A percentile compares a stretch with the other conserved stretches of the same genome.
phyloP scores from a whole-genome alignment of 345 rosid species.

The Combretum micranthum region DNA sequence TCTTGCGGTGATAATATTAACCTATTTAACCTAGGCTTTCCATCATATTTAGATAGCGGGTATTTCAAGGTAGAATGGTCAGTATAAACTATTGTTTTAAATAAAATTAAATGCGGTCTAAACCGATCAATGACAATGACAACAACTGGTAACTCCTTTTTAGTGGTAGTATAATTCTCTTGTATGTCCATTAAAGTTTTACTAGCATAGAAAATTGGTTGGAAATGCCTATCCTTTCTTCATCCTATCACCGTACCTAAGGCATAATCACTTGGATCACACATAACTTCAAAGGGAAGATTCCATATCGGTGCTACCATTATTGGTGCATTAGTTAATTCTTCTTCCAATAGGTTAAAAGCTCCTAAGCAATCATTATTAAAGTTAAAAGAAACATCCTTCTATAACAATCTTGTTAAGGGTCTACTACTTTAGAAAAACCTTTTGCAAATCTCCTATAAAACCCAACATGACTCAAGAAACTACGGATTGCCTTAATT shows the following conservation, averaged over 20 bases:
- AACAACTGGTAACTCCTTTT: slow-evolving; percentile 1
- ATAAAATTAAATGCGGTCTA: background rate
- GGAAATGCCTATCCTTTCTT: background rate
- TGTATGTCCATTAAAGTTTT: background rate
- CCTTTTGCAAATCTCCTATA: background rate
- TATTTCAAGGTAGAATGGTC: background rate
- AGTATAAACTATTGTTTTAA: background rate
- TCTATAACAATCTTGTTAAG: background rate
- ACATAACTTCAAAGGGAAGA: slow-evolving; percentile 3
- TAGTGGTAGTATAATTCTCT: slow-evolving; percentile 1
- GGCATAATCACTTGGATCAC: background rate
- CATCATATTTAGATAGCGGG: background rate
- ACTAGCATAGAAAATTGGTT: slow-evolving; percentile 6
- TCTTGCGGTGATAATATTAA: slow-evolving; percentile 1
- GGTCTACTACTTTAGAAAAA: slow-evolving; percentile 1
- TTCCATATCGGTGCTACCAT: background rate
- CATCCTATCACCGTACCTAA: background rate
- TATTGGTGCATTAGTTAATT: background rate
- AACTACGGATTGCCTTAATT: background rate
- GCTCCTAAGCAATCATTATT: no score
- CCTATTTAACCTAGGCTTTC: background rate
- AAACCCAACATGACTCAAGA: no score
- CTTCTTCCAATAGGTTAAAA: no score
- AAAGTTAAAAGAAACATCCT: background rate
- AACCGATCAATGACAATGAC: background rate